These are phyloP conservation scores for Discostella stelligeroides DNA, from an alignment of 108 stramenopile genomes.

Conservation along the genomic window DNA sequence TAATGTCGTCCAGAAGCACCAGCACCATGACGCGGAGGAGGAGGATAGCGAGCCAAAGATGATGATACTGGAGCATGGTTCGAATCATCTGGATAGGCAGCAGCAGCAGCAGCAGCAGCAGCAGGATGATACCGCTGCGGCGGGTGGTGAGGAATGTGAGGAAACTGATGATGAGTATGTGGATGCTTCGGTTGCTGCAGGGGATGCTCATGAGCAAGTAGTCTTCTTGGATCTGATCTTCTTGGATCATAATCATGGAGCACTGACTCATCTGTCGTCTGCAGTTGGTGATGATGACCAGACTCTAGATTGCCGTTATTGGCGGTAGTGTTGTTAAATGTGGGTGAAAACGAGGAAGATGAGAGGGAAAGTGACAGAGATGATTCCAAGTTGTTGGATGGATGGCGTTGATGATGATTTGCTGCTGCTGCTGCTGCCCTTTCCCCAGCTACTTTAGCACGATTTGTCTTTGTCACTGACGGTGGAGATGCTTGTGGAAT, in stretches of 20 bases:
- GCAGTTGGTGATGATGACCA: not conserved
- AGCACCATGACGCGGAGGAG: too few species aligned
- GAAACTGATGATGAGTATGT: not conserved
- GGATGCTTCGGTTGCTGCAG: not conserved
- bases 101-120: too few species aligned
- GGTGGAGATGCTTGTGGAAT: not conserved
- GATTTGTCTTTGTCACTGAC: not conserved
- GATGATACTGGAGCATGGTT: too few species aligned
- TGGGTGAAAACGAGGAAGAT: conserved; percentile 3
- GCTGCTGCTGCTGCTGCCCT: too few species aligned
- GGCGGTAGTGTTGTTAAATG: too few species aligned
- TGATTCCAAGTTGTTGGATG: too few species aligned
- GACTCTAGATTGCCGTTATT: too few species aligned
- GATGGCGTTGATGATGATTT: too few species aligned
- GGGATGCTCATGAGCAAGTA: too few species aligned
- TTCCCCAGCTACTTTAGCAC: too few species aligned
- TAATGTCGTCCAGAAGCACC: not conserved
- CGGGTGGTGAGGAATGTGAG: not conserved
- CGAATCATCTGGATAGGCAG: too few species aligned
- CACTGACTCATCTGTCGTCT: not conserved
- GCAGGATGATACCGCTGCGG: not conserved
- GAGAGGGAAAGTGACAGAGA: not conserved
- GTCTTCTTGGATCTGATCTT: not conserved
- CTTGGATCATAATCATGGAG: not conserved
- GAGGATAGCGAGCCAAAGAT: too few species aligned